These are phyloP conservation scores for Entomophthora muscae DNA, from an alignment of 371 early-diverging fungal genomes.

Conservation along the genomic window DNA sequence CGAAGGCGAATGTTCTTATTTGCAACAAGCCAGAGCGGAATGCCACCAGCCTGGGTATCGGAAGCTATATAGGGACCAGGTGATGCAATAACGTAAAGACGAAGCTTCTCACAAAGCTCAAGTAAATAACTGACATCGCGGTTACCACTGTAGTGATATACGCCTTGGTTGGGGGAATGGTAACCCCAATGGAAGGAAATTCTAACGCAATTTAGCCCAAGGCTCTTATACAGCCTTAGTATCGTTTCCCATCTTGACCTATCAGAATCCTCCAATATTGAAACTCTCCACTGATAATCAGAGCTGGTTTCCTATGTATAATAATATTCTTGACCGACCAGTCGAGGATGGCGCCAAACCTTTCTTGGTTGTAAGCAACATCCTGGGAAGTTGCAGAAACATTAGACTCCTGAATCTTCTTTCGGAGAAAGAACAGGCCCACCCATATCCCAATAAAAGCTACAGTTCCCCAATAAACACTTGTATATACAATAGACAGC, in stretches of 20 bases:
- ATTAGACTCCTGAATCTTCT: no score
- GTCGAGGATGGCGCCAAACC: conserved; percentile 29
- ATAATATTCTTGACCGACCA: conserved; percentile 41
- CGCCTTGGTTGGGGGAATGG: conserved; percentile 55
- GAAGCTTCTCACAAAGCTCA: conserved; percentile 47
- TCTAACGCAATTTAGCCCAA: conserved; percentile 64
- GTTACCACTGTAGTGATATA: conserved; percentile 61
- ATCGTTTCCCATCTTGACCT: conserved; percentile 30
- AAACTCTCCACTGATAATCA: conserved; percentile 53
- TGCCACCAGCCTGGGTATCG: conserved; percentile 75
- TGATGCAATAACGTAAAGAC: conserved; percentile 61
- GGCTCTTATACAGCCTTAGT: conserved; percentile 14
- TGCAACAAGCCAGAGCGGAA: conserved; percentile 65
- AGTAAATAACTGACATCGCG: conserved; percentile 58
- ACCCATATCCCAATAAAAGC: no score
- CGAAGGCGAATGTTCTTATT: conserved; percentile 49
- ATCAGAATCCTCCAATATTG: conserved; percentile 67
- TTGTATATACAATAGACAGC: no score
- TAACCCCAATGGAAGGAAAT: conserved; percentile 85
- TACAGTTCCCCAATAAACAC: no score
- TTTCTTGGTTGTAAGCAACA: conserved; percentile 27
- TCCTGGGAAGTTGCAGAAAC: background rate
- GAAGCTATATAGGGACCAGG: conserved; percentile 81
- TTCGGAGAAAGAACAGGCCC: no score
- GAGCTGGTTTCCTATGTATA: conserved; percentile 36